phyloP scores from a whole-genome alignment of 176 grass and related monocot genomes.

The Chloris gayana region DNA sequence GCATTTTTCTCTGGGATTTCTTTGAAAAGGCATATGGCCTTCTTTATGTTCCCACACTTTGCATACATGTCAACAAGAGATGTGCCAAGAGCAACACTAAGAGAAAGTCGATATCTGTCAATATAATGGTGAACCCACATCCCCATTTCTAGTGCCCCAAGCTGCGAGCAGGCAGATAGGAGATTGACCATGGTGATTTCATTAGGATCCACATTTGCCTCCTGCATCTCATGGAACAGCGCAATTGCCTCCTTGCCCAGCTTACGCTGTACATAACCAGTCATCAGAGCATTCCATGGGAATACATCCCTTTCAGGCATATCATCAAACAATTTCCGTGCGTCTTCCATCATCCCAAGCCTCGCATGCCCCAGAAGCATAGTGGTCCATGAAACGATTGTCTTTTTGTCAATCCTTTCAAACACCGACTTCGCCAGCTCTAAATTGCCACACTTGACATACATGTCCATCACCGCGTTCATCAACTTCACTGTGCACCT shows the following conservation, averaged over 20 bases:
- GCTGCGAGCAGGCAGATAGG: constrained; percentile 63
- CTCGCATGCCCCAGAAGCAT: constrained; percentile 63
- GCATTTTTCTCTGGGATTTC: constrained; percentile 70
- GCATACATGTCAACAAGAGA: constrained; percentile 89
- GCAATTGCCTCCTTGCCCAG: constrained; percentile 62
- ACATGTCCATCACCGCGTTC: constrained; percentile 66
- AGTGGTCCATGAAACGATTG: constrained; percentile 65
- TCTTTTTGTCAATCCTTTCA: constrained; percentile 33
- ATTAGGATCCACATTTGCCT: constrained; percentile 53
- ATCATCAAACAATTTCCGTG: constrained; percentile 63
- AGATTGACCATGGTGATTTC: constrained; percentile 73
- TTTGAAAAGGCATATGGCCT: constrained; percentile 51
- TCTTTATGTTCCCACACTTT: constrained; percentile 76
- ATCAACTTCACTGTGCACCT: constrained; percentile 45
- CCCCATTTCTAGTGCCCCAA: constrained; percentile 69
- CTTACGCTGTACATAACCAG: constrained; percentile 68
- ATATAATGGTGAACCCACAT: constrained; percentile 77
- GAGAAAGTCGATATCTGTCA: constrained; percentile 40
- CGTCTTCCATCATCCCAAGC: constrained; percentile 51
- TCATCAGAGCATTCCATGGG: constrained; percentile 80
- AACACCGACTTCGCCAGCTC: constrained; percentile 50
- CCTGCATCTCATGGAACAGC: constrained; percentile 82
- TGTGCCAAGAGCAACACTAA: constrained; percentile 61
- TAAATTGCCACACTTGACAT: constrained; percentile 56
- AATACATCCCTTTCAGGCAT: constrained; percentile 76